Evolutionary conservation across 73 alveolate genomes (phyloP).

Genomic region (Symbiodinium pilosum): DNA sequence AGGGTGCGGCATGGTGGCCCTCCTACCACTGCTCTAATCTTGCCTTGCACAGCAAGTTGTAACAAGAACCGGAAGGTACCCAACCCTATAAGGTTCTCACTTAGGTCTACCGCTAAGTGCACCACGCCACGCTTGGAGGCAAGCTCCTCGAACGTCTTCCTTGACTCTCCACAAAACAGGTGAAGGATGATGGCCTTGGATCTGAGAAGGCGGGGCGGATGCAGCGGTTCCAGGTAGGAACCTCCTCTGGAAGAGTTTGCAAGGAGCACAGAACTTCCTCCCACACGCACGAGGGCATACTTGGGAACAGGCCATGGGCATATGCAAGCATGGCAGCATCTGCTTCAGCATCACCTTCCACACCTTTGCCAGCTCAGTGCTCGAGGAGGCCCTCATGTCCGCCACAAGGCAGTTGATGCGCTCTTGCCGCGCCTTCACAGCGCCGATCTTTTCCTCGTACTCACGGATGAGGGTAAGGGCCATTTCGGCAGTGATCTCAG

Average conservation of each 20-base stretch:
- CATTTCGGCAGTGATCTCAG: background rate
- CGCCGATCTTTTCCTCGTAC: background rate
- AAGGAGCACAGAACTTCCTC: background rate
- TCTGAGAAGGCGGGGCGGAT: background rate
- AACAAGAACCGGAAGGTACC: background rate
- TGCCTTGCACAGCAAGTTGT: background rate
- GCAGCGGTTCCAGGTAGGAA: background rate
- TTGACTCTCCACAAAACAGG: background rate
- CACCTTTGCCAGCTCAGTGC: background rate
- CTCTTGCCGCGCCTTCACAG: background rate
- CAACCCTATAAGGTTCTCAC: too few relatives aligned
- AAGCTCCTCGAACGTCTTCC: background rate
- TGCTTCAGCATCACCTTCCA: background rate
- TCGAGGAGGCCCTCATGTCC: background rate
- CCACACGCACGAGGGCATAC: too few relatives aligned
- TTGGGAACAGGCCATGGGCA: background rate
- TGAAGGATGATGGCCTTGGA: background rate
- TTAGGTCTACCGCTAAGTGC: background rate
- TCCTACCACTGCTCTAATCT: background rate
- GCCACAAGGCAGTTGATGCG: background rate
- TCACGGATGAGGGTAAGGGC: background rate
- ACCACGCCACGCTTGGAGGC: background rate
- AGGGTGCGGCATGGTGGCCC: background rate
- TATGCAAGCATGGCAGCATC: background rate
- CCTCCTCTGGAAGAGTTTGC: background rate